phyloP scores from a whole-genome alignment of 331 rosid species.

The Acacia concinna region DNA sequence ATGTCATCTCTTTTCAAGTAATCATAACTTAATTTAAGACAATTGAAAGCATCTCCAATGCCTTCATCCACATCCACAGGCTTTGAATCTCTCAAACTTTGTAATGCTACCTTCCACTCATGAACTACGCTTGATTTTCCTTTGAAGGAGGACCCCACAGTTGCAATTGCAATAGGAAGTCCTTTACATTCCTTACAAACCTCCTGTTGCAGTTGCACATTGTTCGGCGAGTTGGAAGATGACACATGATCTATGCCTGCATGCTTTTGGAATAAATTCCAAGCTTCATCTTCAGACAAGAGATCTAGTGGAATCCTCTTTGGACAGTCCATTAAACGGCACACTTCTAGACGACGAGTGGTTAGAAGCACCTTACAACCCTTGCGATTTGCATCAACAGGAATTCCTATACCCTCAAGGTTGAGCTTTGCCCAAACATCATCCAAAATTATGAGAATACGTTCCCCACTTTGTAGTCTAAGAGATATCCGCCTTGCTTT shows the following conservation, averaged over 20 bases:
- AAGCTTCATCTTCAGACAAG: conserved; percentile 18
- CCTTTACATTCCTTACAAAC: conserved; percentile 29
- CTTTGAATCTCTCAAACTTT: conserved; percentile 1
- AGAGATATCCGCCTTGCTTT: conserved; percentile 14
- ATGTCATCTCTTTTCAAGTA: neutral
- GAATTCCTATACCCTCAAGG: conserved; percentile 22
- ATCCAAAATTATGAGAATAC: conserved; percentile 17
- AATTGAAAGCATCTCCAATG: neutral
- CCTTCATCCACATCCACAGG: conserved; percentile 24
- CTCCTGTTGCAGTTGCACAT: neutral
- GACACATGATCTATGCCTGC: neutral
- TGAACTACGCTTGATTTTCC: neutral
- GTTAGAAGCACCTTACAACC: conserved; percentile 27
- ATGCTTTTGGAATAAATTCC: conserved; percentile 24
- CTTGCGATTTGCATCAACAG: neutral
- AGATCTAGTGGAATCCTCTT: conserved; percentile 13
- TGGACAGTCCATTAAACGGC: conserved; percentile 21
- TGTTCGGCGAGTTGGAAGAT: neutral
- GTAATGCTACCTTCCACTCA: conserved; percentile 31
- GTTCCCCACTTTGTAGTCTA: neutral
- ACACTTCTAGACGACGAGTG: conserved; percentile 14
- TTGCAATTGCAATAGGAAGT: conserved; percentile 27
- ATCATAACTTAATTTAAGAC: conserved; percentile 12
- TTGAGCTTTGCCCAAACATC: conserved; percentile 12
- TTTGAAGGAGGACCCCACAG: conserved; percentile 8